Base-by-base conservation (phyloP, 2,329 filamentous ascomycete genomes). In the Microcyclospora tardicrescens region DNA sequence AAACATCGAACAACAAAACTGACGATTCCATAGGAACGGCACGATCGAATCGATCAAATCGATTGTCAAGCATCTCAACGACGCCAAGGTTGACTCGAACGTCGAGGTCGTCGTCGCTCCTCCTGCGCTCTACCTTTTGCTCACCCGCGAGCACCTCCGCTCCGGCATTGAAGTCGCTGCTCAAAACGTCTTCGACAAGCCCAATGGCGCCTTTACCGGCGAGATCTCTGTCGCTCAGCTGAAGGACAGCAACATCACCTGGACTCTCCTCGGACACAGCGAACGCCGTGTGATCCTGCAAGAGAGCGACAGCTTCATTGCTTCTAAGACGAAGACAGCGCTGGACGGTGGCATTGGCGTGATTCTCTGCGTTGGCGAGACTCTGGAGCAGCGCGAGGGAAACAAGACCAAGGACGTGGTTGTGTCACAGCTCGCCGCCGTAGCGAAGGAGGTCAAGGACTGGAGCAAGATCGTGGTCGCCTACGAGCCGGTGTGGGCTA, bases 291-390 rank as follows among this genome's bases (percentile, higher is more conserved):
- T 85, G 39, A 79, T 96, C 61, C 73, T 96, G 47, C 75, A 79
- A 63, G 91, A 98, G 73, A 74, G 74, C 49, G 85, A 95, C 65
- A 53, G 72, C 57, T 79, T 91, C 54, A 77, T 96, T 51, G 85
- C 89, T 47, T 77, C 73, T 68, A 98, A 98, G 82, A 91, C 86
- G 64, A 94, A 93, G 77, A 79, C 78, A 56, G 86, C 91, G 45
- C 72, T 91, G 43, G 84, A 93, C 58, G 82, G 82, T 57, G 89
- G 86, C 46, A 62, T 98, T 50, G 73, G 77, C 52, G 91, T 96
- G 59, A 94, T 98, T 65, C 82, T 94, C 69, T 98, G 91, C 79
- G 91, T 85, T 63, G 91, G 91, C 56, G 91, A 98, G 78, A 85
- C 79, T 54, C 75, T 96, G 48, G 84, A 94, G 75, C 79, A 93